Base-by-base conservation (phyloP, 371 early-diverging fungal species). In the Mortierella sp. region DNA sequence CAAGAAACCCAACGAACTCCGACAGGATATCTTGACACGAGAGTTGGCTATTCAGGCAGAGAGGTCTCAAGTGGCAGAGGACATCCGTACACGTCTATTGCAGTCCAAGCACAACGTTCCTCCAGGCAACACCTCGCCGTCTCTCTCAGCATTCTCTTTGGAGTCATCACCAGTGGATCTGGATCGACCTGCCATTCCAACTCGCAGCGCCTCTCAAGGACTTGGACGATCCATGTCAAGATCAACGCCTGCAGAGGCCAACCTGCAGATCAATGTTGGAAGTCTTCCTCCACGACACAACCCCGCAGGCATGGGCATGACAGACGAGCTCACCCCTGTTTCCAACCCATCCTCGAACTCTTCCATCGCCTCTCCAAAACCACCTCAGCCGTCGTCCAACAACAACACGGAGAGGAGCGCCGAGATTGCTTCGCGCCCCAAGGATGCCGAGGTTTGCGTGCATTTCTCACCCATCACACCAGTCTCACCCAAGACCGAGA, bases 391-490 rank as follows among this genome's bases (percentile, higher is more conserved):
- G 10, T 44, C 58, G 16, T 52, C 74, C 21, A 57, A 60, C 19
- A 71, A 45, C n/a, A 70, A 26, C 24, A 48, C 68, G 16, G 75
- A 65, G 26, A 71, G 52, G 50, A 80, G 74, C 13, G 57, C 60
- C 24, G 86, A 81, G 47, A 73, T 60, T 4, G 42, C 60, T 24
- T 57, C 79, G 9, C 80, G 86, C 14, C 75, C 85, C 38, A 85
- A 82, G 73, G 86, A 85, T 0, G 42, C 47, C n/a, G 86, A 85
- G 26, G 80, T 85, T 63, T 80, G 52, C 55, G 80, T 85, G 13
- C 80, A 71, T 42, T 81, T 85, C 50, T 80, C 79, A 10, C 86
- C 86, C 4, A 85, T 82, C 73, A 80, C 82, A 0, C 86, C 86
- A 21, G 54, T 82, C 21, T 82, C 86, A 9, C 86, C 82, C 31